phyloP scores from a whole-genome alignment of 352 stramenopile species.

The Phytopythium kandeliae region DNA sequence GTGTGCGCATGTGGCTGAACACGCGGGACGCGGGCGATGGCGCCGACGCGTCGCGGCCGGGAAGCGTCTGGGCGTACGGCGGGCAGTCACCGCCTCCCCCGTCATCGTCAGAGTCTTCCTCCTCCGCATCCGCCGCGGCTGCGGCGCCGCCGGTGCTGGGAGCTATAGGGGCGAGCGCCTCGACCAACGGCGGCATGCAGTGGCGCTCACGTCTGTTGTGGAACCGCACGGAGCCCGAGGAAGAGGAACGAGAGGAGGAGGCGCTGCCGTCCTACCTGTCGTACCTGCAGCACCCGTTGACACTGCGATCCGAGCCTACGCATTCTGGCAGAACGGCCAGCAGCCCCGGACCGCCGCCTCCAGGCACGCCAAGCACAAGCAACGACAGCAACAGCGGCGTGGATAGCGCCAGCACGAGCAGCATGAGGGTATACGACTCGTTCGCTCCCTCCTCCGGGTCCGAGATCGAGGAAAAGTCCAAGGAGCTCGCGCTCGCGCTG shows the following conservation, averaged over 20 bases:
- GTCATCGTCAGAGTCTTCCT: background rate
- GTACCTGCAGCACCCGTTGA: constrained; percentile 34
- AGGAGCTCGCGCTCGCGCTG: constrained; percentile 53
- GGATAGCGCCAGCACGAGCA: background rate
- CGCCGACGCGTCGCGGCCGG: background rate
- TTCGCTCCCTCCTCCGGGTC: background rate
- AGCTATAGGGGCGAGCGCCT: background rate
- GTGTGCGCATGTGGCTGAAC: constrained; percentile 4
- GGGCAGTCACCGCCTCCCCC: background rate
- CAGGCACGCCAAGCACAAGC: no score
- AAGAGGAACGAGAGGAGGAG: constrained; percentile 71
- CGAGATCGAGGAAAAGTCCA: constrained; percentile 47
- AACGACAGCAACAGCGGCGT: background rate
- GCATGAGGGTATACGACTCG: background rate
- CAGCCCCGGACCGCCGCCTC: background rate
- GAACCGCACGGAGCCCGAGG: constrained; percentile 53
- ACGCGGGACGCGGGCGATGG: constrained; percentile 1
- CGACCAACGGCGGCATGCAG: background rate
- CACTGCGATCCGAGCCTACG: no score
- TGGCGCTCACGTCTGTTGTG: constrained; percentile 37
- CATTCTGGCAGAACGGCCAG: no score
- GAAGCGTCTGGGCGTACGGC: constrained; percentile 6
- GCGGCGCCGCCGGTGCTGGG: background rate
- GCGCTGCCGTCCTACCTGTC: constrained; percentile 66
- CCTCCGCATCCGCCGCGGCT: background rate